These are phyloP conservation scores for Colletotrichum coccodes DNA, from an alignment of 2,329 filamentous ascomycete species.

Conservation along the genomic window DNA sequence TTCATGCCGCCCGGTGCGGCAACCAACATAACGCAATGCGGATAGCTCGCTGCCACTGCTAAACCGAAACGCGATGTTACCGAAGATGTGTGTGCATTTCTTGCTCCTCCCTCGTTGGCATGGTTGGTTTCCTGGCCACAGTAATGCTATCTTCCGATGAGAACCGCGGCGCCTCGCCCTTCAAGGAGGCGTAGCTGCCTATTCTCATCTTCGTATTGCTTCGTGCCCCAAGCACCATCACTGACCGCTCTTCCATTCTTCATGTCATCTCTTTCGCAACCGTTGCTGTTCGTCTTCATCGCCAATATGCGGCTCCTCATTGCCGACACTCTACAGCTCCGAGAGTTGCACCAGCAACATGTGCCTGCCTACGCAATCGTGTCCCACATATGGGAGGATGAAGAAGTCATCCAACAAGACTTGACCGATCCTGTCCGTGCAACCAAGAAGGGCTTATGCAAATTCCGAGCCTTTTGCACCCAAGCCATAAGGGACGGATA, in stretches of 20 bases:
- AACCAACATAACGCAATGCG: neutral
- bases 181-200: no score
- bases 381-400: slow-evolving; percentile 43
- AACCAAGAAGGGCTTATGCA: slow-evolving; percentile 31
- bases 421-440: neutral
- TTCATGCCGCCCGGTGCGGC: slow-evolving; percentile 1
- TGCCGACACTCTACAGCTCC: slow-evolving; percentile 30
- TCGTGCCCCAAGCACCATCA: neutral
- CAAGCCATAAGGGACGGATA: slow-evolving; percentile 36
- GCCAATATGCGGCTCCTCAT: slow-evolving; percentile 41
- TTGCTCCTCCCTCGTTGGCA: neutral
- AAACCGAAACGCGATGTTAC: neutral
- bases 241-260: neutral
- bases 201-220: neutral
- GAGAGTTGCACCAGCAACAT: slow-evolving; percentile 35
- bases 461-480: slow-evolving; percentile 35
- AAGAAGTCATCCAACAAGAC: slow-evolving; percentile 39
- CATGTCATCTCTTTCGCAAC: neutral
- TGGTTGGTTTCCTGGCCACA: neutral
- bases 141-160: neutral
- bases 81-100: neutral
- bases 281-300: neutral
- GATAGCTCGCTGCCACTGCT: slow-evolving; percentile 31
- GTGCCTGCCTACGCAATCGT: slow-evolving; percentile 43
- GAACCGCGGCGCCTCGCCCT: neutral